These are phyloP conservation scores for Reutealis trisperma DNA, from an alignment of 345 rosid species.

Conservation along the genomic window DNA sequence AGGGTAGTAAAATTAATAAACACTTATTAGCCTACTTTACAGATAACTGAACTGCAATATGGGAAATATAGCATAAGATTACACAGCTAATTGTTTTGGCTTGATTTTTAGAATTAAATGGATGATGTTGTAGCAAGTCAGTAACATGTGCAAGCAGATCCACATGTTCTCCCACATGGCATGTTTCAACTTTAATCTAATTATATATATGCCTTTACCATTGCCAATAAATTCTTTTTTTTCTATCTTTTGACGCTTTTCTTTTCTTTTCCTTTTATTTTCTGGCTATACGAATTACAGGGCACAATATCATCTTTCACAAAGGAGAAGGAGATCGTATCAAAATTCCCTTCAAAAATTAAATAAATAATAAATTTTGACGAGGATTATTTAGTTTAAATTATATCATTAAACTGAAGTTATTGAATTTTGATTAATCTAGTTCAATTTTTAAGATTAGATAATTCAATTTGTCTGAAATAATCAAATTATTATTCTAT, in stretches of 20 bases:
- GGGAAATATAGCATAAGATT: neutral
- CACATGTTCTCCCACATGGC: slow-evolving; percentile 12
- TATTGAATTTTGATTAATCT: no score
- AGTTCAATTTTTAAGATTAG: no score
- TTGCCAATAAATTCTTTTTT: neutral
- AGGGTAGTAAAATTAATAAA: no score
- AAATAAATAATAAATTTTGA: no score
- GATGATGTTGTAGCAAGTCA: neutral
- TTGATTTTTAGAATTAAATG: neutral
- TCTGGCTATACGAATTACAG: neutral
- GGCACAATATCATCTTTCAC: neutral
- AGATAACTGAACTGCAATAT: neutral
- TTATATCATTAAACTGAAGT: no score
- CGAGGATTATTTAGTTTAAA: no score
- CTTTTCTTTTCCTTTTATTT: neutral
- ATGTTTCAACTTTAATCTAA: slow-evolving; percentile 2
- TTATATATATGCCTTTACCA: neutral
- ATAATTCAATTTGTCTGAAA: no score
- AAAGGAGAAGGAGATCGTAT: neutral
- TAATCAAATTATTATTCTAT: no score
- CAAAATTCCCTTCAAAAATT: neutral
- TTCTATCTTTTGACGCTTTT: neutral
- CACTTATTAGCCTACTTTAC: neutral
- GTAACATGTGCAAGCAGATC: neutral
- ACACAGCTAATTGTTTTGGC: neutral